These are phyloP conservation scores for Bidens hawaiensis DNA, from an alignment of 140 eudicot species.

Conservation along the genomic window DNA sequence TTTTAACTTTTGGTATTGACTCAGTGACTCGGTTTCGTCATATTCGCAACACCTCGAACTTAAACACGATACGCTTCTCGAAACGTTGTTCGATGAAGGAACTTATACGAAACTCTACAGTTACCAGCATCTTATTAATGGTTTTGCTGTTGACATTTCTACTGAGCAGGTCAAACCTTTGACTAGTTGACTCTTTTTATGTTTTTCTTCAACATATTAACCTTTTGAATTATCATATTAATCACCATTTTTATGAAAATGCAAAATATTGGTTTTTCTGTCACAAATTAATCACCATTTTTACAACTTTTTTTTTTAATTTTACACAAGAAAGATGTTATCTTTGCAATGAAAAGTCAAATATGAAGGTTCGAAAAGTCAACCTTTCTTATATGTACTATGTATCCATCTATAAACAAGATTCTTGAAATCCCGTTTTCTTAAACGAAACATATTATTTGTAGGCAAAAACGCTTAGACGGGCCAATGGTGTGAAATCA, in stretches of 20 bases:
- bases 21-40: slow-evolving; percentile 74
- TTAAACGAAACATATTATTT: slow-evolving; percentile 45
- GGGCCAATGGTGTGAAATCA: slow-evolving; percentile 82
- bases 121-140: slow-evolving; percentile 88
- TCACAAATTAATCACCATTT: slow-evolving; percentile 14
- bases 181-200: slow-evolving; percentile 3
- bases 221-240: slow-evolving; percentile 8
- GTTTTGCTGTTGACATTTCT: slow-evolving; percentile 79
- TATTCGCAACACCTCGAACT: slow-evolving; percentile 74
- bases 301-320: too few relatives aligned
- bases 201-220: neutral
- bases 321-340: neutral
- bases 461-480: slow-evolving; percentile 88
- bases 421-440: slow-evolving; percentile 16
- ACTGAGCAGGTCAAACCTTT: slow-evolving; percentile 84
- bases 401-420: neutral
- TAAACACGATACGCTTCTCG: slow-evolving; percentile 88
- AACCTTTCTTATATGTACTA: neutral
- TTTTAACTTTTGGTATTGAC: neutral
- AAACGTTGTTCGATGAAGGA: slow-evolving; percentile 65
- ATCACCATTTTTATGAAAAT: too few relatives aligned
- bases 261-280: too few relatives aligned
- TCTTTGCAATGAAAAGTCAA: slow-evolving; percentile 6
- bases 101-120: slow-evolving; percentile 88
- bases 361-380: neutral